Percentiles rank a stretch among this genome's conserved stretches.
Evolutionary conservation across 306 rosid species (phyloP).

Genomic region (Citrullus amarus): DNA sequence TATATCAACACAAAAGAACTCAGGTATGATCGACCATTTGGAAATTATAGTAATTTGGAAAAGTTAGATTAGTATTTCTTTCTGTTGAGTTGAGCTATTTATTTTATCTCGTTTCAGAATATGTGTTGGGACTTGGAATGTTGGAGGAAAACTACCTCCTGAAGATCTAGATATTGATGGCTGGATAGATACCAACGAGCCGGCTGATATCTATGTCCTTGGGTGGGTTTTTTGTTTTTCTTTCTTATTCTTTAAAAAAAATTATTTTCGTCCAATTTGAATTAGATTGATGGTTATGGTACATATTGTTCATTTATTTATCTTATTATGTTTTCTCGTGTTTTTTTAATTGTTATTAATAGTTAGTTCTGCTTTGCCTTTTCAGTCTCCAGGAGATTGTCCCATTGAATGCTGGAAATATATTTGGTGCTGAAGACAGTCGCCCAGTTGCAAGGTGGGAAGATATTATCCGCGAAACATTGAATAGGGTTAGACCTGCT

Average conservation of each 20-base stretch:
- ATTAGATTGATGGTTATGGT: not conserved
- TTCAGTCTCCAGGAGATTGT: constrained; percentile 95
- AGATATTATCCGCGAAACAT: constrained; percentile 53
- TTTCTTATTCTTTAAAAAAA: not conserved
- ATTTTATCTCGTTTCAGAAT: constrained; percentile 34
- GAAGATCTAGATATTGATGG: constrained; percentile 79
- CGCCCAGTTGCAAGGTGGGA: constrained; percentile 83
- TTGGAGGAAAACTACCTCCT: constrained; percentile 72
- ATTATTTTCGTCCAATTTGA: no score
- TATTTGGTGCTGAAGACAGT: constrained; percentile 71
- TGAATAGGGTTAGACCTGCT: constrained; percentile 45
- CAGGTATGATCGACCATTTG: constrained; percentile 35
- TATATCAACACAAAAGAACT: constrained; percentile 66
- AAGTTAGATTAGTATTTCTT: not conserved
- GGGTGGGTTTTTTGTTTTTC: constrained; percentile 38
- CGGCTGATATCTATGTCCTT: constrained; percentile 84
- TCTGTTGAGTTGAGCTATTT: constrained; percentile 11
- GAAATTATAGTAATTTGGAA: not conserved
- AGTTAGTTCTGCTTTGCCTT: constrained; percentile 7
- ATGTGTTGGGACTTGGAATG: constrained; percentile 85
- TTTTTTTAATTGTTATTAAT: not conserved
- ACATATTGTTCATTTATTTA: constrained; percentile 3
- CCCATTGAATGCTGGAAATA: constrained; percentile 79
- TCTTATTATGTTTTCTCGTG: not conserved
- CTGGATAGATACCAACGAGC: constrained; percentile 52